Percentiles rank a stretch among this genome's conserved stretches.
Conservation (phyloP, 1,139 yeast species). For the Blastobotrys serpentis region DNA sequence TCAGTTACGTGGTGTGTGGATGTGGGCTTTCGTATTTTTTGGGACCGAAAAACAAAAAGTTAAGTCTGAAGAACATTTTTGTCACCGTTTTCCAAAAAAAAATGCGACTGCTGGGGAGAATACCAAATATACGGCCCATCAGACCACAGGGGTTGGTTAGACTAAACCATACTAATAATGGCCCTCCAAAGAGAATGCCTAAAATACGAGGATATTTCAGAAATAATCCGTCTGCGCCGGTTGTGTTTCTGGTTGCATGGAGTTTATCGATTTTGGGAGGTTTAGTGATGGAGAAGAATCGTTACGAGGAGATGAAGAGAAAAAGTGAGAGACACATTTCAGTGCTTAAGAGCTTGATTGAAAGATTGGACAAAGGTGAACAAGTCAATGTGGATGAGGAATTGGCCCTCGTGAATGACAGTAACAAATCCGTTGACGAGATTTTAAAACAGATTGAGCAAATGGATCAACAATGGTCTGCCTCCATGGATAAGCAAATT, state of each 20-base stretch:
- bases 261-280: constrained; percentile 22
- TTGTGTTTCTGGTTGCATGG: constrained; percentile 23
- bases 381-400: constrained; percentile 21
- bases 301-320: constrained; percentile 17
- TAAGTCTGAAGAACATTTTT: too few relatives aligned
- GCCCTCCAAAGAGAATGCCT: constrained; percentile 6
- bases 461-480: constrained; percentile 18
- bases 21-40: neutral
- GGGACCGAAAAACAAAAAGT: neutral
- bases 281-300: constrained; percentile 21
- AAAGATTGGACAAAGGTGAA: constrained; percentile 18
- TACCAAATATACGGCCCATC: neutral
- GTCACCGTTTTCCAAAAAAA: too few relatives aligned
- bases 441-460: constrained; percentile 20
- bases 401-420: constrained; percentile 14
- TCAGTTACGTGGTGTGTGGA: neutral
- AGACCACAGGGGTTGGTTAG: neutral
- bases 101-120: neutral
- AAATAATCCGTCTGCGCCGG: constrained; percentile 17
- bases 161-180: neutral
- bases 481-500: constrained; percentile 8
- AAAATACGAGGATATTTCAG: constrained; percentile 7
- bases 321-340: constrained; percentile 15
- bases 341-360: constrained; percentile 13
- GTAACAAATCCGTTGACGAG: constrained; percentile 17